Percentiles rank a stretch among this genome's conserved stretches.
phyloP scores from a whole-genome alignment of 2,329 filamentous ascomycete genomes.

The Calonectria pauciramosa region DNA sequence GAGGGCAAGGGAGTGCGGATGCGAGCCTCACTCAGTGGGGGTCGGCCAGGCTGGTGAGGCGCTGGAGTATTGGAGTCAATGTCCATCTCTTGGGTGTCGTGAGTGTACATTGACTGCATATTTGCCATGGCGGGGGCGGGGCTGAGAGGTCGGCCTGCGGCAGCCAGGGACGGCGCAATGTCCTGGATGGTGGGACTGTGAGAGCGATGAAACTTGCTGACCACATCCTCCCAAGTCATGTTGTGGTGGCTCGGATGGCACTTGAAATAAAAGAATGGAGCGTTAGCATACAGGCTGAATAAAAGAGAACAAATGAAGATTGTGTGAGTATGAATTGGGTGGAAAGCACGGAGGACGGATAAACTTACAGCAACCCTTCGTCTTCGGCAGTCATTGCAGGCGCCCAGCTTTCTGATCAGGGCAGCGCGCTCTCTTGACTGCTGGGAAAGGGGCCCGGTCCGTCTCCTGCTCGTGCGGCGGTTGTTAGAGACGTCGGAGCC shows the following conservation, averaged over 20 bases:
- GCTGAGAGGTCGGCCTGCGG: constrained; percentile 61
- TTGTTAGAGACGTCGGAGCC: constrained; percentile 66
- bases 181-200: constrained; percentile 66
- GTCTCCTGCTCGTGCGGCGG: constrained; percentile 69
- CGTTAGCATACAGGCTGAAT: constrained; percentile 33
- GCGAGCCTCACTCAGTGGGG: constrained; percentile 61
- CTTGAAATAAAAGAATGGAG: constrained; percentile 47
- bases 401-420: constrained; percentile 71
- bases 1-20: constrained; percentile 70
- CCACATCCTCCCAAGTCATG: constrained; percentile 72
- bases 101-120: constrained; percentile 55
- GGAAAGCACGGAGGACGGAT: background rate
- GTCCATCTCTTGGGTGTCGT: constrained; percentile 69
- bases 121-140: constrained; percentile 57
- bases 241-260: constrained; percentile 72
- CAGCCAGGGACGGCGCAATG: constrained; percentile 57
- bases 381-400: constrained; percentile 68
- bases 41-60: constrained; percentile 53
- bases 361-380: constrained; percentile 70
- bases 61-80: constrained; percentile 57
- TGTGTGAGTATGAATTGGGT: background rate
- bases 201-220: constrained; percentile 66
- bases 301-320: constrained; percentile 21
- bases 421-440: constrained; percentile 71
- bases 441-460: constrained; percentile 70